Base-by-base conservation (phyloP, 805 yeast genomes). In the Wickerhamomyces silvicola region DNA sequence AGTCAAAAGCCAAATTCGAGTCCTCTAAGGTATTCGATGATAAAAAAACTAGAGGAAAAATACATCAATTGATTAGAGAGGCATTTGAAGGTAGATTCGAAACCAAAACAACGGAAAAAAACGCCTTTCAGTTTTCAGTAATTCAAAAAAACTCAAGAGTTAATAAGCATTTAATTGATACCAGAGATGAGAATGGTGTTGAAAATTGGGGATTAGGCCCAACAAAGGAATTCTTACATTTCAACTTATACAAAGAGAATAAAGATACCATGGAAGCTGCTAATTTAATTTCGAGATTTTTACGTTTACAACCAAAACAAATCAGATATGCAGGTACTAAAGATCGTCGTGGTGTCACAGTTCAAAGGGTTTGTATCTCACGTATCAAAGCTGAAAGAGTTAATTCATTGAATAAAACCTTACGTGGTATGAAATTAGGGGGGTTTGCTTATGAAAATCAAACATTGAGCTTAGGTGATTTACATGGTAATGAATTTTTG, bases 231-330 rank as follows among this genome's bases (percentile, higher is more conserved):
- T 84, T 61, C 56, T 60, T 88, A 27, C 88, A 82, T 48, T 81
- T 88, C 50, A 75, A 82, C 10, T 62, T 92, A 18, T 87, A 84
- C 64, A 92, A 92, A 56, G 97, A 92, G 53, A 92, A 92, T 60
- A 83, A 88, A 54, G 99, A 92, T 46, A 88, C 99, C 1, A 85
- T 92, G 96, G 97, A 92, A 60, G 92, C 85, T 10, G 92, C 92
- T 1, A 70, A 77, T 13, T 59, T 81, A 18, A 61, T 92, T 30
- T 65, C 88, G 30, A 81, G 81, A 51, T 71, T 84, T 39, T 63
- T 92, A 42, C 72, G 86, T 40, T 60, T 82, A 14, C 90, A 88
- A n/a, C 64, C 80, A 5, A 81, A 78, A 41, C 53, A 65, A 24
- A 68, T 92, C 22, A 69, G 84, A 32, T 86, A 78, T 56, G 94